Conservation (phyloP, 768 basidiomycete genomes). For the Suillus paluster region DNA sequence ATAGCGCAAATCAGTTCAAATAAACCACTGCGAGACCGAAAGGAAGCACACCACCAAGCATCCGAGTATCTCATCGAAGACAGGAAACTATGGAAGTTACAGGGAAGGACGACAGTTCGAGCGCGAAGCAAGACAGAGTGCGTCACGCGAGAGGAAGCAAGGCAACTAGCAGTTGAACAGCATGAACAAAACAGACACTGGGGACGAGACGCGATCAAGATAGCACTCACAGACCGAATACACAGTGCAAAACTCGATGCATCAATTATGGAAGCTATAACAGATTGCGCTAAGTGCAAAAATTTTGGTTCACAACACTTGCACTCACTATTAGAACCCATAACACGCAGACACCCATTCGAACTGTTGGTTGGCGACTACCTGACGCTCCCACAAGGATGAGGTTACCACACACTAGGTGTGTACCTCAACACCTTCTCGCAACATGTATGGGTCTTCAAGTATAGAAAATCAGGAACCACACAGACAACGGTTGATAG, state of each 20-base stretch:
- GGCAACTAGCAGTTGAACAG: background rate
- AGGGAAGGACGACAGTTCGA: slow-evolving; percentile 7
- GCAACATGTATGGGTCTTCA: too few relatives aligned
- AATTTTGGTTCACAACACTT: slow-evolving; percentile 22
- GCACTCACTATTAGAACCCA: slow-evolving; percentile 23
- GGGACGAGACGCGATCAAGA: slow-evolving; percentile 38
- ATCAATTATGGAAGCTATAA: slow-evolving; percentile 19
- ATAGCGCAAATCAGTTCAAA: too few relatives aligned
- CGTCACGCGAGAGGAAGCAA: slow-evolving; percentile 11
- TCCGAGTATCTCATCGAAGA: too few relatives aligned
- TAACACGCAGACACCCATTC: slow-evolving; percentile 24
- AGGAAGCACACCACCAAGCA: too few relatives aligned
- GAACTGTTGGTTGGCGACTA: slow-evolving; percentile 29
- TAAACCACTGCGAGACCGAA: too few relatives aligned
- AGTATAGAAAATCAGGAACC: too few relatives aligned
- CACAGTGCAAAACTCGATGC: slow-evolving; percentile 31
- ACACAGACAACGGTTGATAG: too few relatives aligned
- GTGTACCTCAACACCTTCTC: too few relatives aligned
- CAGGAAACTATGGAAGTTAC: too few relatives aligned
- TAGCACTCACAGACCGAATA: slow-evolving; percentile 26
- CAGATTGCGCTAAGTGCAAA: slow-evolving; percentile 11
- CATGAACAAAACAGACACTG: slow-evolving; percentile 33
- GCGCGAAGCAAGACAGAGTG: slow-evolving; percentile 10
- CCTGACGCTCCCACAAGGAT: slow-evolving; percentile 19
- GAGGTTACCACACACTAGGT: too few relatives aligned